Conservation (phyloP, 305 asterid genomes). For the Fraxinus dipetala region DNA sequence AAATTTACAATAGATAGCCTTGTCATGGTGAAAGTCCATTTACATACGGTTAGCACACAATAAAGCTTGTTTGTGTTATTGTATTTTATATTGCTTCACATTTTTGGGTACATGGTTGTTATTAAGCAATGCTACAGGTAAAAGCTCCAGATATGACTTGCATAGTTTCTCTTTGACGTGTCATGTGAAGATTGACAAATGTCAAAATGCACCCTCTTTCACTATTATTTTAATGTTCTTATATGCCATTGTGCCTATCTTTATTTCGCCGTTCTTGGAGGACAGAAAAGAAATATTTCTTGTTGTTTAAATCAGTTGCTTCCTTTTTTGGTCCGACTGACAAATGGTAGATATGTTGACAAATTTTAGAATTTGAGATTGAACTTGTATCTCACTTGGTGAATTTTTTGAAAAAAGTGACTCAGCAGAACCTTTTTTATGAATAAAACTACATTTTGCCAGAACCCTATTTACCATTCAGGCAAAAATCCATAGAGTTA, state of each 20-base stretch:
- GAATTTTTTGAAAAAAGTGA: neutral
- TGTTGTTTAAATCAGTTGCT: neutral
- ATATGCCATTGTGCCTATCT: neutral
- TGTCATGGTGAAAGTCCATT: neutral
- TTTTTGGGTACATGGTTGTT: neutral
- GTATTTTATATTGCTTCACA: neutral
- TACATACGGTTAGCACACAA: neutral
- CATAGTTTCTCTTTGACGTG: neutral
- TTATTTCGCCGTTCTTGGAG: neutral
- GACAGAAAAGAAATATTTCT: neutral
- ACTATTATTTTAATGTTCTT: neutral
- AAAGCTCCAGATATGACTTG: neutral
- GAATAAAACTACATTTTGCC: constrained; percentile 12
- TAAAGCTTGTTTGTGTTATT: neutral
- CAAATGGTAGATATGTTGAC: neutral
- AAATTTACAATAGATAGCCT: neutral
- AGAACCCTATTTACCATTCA: constrained; percentile 17
- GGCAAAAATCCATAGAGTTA: neutral
- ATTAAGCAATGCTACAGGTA: neutral
- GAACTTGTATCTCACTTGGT: neutral
- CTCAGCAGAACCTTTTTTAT: constrained; percentile 5
- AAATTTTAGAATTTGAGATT: neutral
- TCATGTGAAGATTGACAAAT: neutral
- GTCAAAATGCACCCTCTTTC: neutral
- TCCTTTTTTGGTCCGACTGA: neutral